Conservation (phyloP, 2,329 filamentous ascomycete genomes). For the Setomelanomma holmii region DNA sequence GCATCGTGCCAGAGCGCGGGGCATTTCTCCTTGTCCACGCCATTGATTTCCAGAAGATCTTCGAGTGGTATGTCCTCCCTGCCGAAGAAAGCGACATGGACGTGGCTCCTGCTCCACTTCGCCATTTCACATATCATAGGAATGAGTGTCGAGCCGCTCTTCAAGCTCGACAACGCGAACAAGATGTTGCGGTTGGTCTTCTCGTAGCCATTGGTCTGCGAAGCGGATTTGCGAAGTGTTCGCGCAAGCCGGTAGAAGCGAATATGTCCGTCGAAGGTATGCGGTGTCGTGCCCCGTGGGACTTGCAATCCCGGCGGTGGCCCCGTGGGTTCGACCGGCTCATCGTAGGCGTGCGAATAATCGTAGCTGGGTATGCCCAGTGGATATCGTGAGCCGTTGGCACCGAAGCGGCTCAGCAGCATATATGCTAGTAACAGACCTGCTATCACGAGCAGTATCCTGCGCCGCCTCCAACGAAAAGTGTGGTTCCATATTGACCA, state of each 20-base stretch:
- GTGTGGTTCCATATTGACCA: constrained; percentile 31
- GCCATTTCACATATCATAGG: constrained; percentile 91
- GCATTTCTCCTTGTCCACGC: constrained; percentile 72
- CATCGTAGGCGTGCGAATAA: constrained; percentile 10
- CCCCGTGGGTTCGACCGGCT: constrained; percentile 31
- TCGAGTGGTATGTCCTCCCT: constrained; percentile 72
- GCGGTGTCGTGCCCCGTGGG: constrained; percentile 24
- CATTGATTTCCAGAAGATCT: constrained; percentile 77
- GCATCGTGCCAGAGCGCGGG: constrained; percentile 74
- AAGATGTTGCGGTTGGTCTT: constrained; percentile 73
- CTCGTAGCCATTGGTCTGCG: constrained; percentile 60
- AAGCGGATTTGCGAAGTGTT: constrained; percentile 66
- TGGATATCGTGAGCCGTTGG: background rate
- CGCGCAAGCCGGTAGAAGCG: constrained; percentile 70
- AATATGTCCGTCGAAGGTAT: constrained; percentile 71
- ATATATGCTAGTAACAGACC: constrained; percentile 64
- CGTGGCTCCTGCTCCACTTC: constrained; percentile 69
- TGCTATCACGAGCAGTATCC: constrained; percentile 50
- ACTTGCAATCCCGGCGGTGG: constrained; percentile 33
- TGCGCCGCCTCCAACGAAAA: constrained; percentile 57
- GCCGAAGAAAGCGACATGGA: constrained; percentile 84
- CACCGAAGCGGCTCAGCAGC: constrained; percentile 59
- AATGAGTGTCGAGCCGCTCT: constrained; percentile 74
- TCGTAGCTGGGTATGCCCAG: background rate
- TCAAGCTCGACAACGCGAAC: constrained; percentile 77